Conservation (phyloP, 805 yeast genomes). For the Starmerella stigmatis region DNA sequence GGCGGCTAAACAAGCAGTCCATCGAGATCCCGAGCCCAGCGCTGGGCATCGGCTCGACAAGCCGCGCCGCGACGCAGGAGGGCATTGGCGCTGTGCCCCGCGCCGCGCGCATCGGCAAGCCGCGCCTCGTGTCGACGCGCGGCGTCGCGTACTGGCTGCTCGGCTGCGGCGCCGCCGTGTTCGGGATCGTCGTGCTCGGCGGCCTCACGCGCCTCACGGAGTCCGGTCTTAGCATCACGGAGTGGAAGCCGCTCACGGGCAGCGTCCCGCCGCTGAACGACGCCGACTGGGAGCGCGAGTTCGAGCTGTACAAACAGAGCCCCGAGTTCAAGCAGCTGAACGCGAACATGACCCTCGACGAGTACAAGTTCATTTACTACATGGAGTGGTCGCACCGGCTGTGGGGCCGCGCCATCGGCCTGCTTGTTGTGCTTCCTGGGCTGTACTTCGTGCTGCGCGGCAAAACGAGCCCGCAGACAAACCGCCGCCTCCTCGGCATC, state of each 20-base stretch:
- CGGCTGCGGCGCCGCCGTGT: constrained; percentile 78
- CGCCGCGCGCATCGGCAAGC: constrained; percentile 17
- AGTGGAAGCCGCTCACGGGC: constrained; percentile 98
- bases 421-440: constrained; percentile 74
- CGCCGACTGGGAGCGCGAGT: constrained; percentile 77
- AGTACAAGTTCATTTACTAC: constrained; percentile 83
- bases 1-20: background rate
- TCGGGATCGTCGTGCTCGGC: constrained; percentile 92
- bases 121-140: constrained; percentile 38
- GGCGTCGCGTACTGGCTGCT: constrained; percentile 78
- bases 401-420: constrained; percentile 85
- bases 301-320: constrained; percentile 64
- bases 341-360: constrained; percentile 79
- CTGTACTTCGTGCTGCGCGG: constrained; percentile 61
- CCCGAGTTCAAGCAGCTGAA: constrained; percentile 89
- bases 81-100: constrained; percentile 22
- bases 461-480: constrained; percentile 56
- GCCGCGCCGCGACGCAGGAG: constrained; percentile 11
- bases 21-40: background rate
- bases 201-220: constrained; percentile 93
- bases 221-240: constrained; percentile 90
- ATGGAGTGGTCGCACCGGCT: constrained; percentile 98
- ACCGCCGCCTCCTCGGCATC: constrained; percentile 57
- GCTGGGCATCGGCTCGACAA: background rate
- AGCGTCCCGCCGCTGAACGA: constrained; percentile 76